Conservation (phyloP, 1,284 basidiomycete species). For the Microbotryum saponariae region DNA sequence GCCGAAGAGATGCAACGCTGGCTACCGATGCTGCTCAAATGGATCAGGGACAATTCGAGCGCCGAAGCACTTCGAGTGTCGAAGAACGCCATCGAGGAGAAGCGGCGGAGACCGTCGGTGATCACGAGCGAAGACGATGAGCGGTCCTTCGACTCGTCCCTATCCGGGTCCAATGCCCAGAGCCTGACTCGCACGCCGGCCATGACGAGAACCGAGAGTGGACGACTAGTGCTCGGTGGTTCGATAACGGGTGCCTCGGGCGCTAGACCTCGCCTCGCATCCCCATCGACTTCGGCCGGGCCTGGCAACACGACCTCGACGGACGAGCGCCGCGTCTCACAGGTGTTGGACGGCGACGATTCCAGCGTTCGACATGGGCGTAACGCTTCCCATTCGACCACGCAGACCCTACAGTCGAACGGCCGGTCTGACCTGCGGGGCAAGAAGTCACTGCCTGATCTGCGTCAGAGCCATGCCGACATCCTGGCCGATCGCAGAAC, state of each 20-base stretch:
- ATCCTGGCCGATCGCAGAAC: constrained; percentile 37
- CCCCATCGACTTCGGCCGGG: constrained; percentile 55
- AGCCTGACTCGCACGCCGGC: constrained; percentile 6
- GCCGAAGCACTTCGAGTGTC: constrained; percentile 13
- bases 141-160: neutral
- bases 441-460: constrained; percentile 82
- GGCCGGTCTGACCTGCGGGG: constrained; percentile 28
- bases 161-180: neutral
- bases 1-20: constrained; percentile 46
- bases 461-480: constrained; percentile 52
- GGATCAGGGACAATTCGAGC: constrained; percentile 43
- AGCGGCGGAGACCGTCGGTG: constrained; percentile 8
- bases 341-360: constrained; percentile 12
- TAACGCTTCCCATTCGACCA: constrained; percentile 52
- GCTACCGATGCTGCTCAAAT: constrained; percentile 62
- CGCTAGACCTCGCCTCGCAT: constrained; percentile 49
- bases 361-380: constrained; percentile 48
- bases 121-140: constrained; percentile 1
- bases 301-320: constrained; percentile 31
- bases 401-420: constrained; percentile 6
- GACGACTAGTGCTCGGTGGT: constrained; percentile 5
- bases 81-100: constrained; percentile 10
- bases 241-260: constrained; percentile 1
- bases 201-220: constrained; percentile 16
- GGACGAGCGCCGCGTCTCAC: too few species aligned